Conservation (phyloP, 768 basidiomycete genomes). For the Rhodotorula sphaerocarpa region DNA sequence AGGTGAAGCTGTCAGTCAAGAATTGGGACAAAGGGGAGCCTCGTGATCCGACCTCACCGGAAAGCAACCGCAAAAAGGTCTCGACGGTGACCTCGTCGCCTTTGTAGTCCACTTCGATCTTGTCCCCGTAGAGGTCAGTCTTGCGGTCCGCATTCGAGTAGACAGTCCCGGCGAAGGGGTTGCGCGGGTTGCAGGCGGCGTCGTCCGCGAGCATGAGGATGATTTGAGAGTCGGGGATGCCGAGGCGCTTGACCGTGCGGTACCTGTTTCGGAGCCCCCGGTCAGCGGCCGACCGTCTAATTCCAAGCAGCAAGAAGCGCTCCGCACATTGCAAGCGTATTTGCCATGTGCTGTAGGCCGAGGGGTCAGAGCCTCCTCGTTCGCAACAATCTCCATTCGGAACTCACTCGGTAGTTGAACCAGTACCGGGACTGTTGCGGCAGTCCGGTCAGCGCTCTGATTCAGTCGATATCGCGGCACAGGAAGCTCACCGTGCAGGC, state of each 20-base stretch:
- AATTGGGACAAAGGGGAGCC: neutral
- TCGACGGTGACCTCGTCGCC: slow-evolving; percentile 98
- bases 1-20: neutral
- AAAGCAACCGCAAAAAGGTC: slow-evolving; percentile 83
- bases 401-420: slow-evolving; percentile 91
- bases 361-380: neutral
- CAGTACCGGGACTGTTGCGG: slow-evolving; percentile 47
- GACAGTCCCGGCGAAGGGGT: slow-evolving; percentile 83
- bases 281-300: neutral
- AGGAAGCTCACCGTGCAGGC: slow-evolving; percentile 74
- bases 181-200: slow-evolving; percentile 83
- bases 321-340: slow-evolving; percentile 80
- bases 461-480: neutral
- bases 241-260: slow-evolving; percentile 92
- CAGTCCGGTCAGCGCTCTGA: too few species aligned
- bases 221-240: slow-evolving; percentile 96
- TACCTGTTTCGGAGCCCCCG: slow-evolving; percentile 54
- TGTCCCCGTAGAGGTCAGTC: slow-evolving; percentile 87
- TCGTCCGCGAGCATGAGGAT: slow-evolving; percentile 99
- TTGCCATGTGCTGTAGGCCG: slow-evolving; percentile 82
- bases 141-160: slow-evolving; percentile 76
- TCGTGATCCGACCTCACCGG: slow-evolving; percentile 60
- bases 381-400: neutral
- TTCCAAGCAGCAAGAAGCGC: neutral
- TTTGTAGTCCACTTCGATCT: slow-evolving; percentile 95